Percentiles rank a stretch among this genome's conserved stretches.
Evolutionary conservation across 2,329 filamentous ascomycete genomes (phyloP).

Genomic region (Botrytis porri): DNA sequence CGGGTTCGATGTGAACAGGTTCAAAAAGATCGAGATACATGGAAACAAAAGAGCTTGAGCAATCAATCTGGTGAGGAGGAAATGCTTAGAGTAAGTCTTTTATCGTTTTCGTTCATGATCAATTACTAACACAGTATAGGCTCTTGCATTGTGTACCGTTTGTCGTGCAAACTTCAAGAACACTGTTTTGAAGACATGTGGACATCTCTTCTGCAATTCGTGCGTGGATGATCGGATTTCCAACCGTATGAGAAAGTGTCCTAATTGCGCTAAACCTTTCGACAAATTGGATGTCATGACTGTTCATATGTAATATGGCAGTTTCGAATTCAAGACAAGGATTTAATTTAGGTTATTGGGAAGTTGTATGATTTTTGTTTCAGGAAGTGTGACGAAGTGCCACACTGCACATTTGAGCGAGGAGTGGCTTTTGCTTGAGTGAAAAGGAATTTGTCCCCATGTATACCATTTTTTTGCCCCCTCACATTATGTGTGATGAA

Average conservation of each 20-base stretch:
- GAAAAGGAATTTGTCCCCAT: slow-evolving; percentile 1
- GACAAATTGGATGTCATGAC: slow-evolving; percentile 87
- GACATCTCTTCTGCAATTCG: slow-evolving; percentile 87
- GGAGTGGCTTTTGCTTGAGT: slow-evolving; percentile 25
- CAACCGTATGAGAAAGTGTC: slow-evolving; percentile 91
- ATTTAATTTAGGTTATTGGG: slow-evolving; percentile 18
- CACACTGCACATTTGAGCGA: slow-evolving; percentile 32
- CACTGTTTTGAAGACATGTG: slow-evolving; percentile 87
- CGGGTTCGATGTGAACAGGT: slow-evolving; percentile 74
- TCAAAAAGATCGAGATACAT: slow-evolving; percentile 78
- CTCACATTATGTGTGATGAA: slow-evolving; percentile 2
- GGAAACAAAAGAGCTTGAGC: slow-evolving; percentile 78
- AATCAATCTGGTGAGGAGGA: slow-evolving; percentile 82
- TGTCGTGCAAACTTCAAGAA: slow-evolving; percentile 94
- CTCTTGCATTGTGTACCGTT: slow-evolving; percentile 82
- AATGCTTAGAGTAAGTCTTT: slow-evolving; percentile 74
- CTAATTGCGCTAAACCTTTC: slow-evolving; percentile 88
- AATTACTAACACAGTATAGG: slow-evolving; percentile 48
- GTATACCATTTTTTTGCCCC: slow-evolving; percentile 21
- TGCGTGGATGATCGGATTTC: slow-evolving; percentile 88
- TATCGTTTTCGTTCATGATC: slow-evolving; percentile 27
- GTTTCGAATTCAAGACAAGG: slow-evolving; percentile 16
- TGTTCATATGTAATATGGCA: slow-evolving; percentile 49
- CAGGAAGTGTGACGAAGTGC: neutral
- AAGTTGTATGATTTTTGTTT: slow-evolving; percentile 19